phyloP scores from a whole-genome alignment of 1,284 basidiomycete species.

The Xanthoconium separans region DNA sequence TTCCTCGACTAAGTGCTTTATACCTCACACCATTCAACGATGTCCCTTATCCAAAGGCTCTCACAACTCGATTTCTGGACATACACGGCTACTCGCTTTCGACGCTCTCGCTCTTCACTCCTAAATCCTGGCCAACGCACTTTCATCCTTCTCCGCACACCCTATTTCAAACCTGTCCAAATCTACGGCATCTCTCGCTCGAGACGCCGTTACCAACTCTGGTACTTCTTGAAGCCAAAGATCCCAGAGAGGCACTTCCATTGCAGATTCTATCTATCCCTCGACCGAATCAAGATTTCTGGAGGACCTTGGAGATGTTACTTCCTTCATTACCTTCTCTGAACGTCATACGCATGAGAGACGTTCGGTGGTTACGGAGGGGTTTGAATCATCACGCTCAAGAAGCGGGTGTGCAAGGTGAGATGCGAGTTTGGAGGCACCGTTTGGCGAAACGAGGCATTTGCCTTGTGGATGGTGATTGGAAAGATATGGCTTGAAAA shows the following conservation, averaged over 20 bases:
- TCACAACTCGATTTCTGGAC: slow-evolving; percentile 60
- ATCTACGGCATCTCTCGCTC: slow-evolving; percentile 63
- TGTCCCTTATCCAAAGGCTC: slow-evolving; percentile 52
- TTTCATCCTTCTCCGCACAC: slow-evolving; percentile 57
- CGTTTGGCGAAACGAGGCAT: slow-evolving; percentile 56
- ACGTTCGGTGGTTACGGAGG: slow-evolving; percentile 67
- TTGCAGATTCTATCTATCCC: slow-evolving; percentile 72
- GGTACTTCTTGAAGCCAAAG: slow-evolving; percentile 29
- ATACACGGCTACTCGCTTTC: slow-evolving; percentile 60
- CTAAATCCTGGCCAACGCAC: slow-evolving; percentile 68
- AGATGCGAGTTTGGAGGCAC: slow-evolving; percentile 69
- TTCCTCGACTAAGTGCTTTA: slow-evolving; percentile 67
- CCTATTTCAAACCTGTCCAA: slow-evolving; percentile 55
- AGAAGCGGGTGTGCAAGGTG: slow-evolving; percentile 72
- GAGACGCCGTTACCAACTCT: slow-evolving; percentile 62
- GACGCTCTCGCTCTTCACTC: slow-evolving; percentile 67
- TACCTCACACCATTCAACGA: slow-evolving; percentile 76
- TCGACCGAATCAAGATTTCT: slow-evolving; percentile 58
- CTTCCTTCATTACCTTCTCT: slow-evolving; percentile 60
- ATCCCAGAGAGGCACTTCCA: slow-evolving; percentile 40
- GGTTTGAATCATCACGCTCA: slow-evolving; percentile 64
- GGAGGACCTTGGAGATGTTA: slow-evolving; percentile 50
- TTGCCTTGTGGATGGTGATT: slow-evolving; percentile 64
- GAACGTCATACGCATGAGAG: slow-evolving; percentile 56
- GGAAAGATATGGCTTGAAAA: slow-evolving; percentile 47